phyloP scores from a whole-genome alignment of 2,329 filamentous ascomycete species.

The Ceratocystis eucalypticola region DNA sequence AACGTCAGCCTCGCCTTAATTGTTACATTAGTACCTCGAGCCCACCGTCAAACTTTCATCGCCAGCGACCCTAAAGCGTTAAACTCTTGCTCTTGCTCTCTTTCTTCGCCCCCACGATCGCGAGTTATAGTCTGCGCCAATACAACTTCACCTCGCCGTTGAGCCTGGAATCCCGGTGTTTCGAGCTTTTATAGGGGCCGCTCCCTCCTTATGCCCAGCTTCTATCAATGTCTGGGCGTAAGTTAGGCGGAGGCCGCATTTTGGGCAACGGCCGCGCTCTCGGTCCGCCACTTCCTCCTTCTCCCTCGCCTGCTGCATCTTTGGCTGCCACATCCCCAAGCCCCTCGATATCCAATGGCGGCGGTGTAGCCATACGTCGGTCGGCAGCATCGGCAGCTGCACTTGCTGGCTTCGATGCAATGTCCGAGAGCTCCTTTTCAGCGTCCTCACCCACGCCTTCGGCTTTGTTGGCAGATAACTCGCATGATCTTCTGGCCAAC shows the following conservation, averaged over 20 bases:
- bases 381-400: neutral
- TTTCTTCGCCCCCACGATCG: neutral
- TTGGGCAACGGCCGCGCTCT: slow-evolving; percentile 76
- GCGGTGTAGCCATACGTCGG: neutral
- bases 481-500: slow-evolving; percentile 68
- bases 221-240: slow-evolving; percentile 59
- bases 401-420: neutral
- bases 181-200: neutral
- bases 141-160: neutral
- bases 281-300: slow-evolving; percentile 41
- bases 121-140: neutral
- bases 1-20: neutral
- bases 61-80: too few species aligned
- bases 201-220: slow-evolving; percentile 16
- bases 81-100: too few species aligned
- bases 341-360: slow-evolving; percentile 8
- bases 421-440: slow-evolving; percentile 31
- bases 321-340: slow-evolving; percentile 14
- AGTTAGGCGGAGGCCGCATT: slow-evolving; percentile 83
- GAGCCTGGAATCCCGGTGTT: neutral
- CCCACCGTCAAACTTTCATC: too few species aligned
- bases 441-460: slow-evolving; percentile 49
- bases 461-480: slow-evolving; percentile 54
- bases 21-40: neutral
- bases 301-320: slow-evolving; percentile 31